Base-by-base conservation (phyloP, 345 rosid genomes). In the Psidium guajava region DNA sequence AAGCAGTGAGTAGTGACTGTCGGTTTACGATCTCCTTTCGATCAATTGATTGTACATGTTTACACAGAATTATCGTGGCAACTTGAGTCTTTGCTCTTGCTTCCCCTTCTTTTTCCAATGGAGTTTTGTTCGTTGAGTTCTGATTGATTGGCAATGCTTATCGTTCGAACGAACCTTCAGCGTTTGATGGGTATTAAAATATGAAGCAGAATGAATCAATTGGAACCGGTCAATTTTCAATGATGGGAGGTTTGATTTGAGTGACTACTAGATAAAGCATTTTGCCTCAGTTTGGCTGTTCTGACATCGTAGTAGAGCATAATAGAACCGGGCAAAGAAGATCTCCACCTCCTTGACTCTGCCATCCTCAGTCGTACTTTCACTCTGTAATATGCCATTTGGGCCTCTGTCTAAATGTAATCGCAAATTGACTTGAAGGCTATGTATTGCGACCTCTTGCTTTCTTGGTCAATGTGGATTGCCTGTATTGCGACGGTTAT, bases 321-420 rank as follows among this genome's bases (percentile, higher is more conserved):
- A 14, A 61, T 15, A 16, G 73, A 27, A 61, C 74, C 42, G 14
- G 40, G 74, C 40, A 28, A 61, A 61, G 40, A 61, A 28, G 40
- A 61, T 61, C 0, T 15, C 40, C 74, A 14, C 2, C 11, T 61
- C 4, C 28, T 10, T 27, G 8, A 77, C 16, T 42, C 20, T 77
- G 52, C 0, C 52, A 0, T 42, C 4, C 1, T 42, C 2, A 0
- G 25, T 42, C 3, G 16, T 77, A 9, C 52, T 21, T 42, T 21
- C 82, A 21, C 52, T 10, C 52, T 25, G 82, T 77, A 21, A 40
- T 42, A 20, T 0, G 52, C 52, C 69, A 14, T 27, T 59, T 59
- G 20, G 40, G 20, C 21, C 5, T 2, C 0, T 0, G 1, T 59
- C 73, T 59, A 59, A 28, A 59, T 59, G 2, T 3, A 13, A 13